Evolutionary conservation across 176 grass and related monocot genomes (phyloP), one percentile per base, ranked within the genome.

Genomic region (Thalia dealbata): DNA sequence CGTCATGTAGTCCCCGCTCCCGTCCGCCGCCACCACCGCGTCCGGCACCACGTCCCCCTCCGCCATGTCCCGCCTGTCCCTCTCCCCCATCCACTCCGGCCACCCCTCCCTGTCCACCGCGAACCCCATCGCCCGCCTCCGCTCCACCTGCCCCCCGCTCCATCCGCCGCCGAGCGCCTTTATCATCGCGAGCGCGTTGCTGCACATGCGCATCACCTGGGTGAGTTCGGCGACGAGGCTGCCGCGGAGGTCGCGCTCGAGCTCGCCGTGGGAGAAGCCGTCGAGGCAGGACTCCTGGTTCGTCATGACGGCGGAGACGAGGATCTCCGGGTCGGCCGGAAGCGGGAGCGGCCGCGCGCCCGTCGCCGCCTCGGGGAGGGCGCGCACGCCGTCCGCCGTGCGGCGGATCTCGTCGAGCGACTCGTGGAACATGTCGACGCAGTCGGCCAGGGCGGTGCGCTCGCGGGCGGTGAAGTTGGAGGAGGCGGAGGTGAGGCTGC

Each of bases 261-360:
- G 24, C 25, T 67, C 7, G 44, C 14, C 19, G 62, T 77, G 61
- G 62, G 75, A 67, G 27, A 77, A 77, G 28, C 75, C 75, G 48
- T 68, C 75, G 27, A 52, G 28, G 63, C 75, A 77, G 27, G 75
- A 77, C 63, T 77, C 75, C 63, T 77, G 75, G 63, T 77, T 77
- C 18, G 63, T 77, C 75, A 77, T 77, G 75, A 63, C 63, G 46
- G 75, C 75, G 50, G 60, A 66, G 48, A 77, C 75, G 18, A 77
- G 75, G 48, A 77, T 52, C 63, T 77, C 62, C 1, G 51, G 11
- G 26, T 77, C 75, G 26, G 14, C 10, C 10, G 18, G 46, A 12
- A 38, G 62, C 44, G 7, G 14, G 8, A 2, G 22, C 0, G 60
- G 61, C 24, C 8, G 7, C 3, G 41, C 14, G 52, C 19, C 29